Evolutionary conservation across 2,329 filamentous ascomycete genomes (phyloP), one percentile per base, ranked within the genome.

Genomic region (Alternaria burnsii): DNA sequence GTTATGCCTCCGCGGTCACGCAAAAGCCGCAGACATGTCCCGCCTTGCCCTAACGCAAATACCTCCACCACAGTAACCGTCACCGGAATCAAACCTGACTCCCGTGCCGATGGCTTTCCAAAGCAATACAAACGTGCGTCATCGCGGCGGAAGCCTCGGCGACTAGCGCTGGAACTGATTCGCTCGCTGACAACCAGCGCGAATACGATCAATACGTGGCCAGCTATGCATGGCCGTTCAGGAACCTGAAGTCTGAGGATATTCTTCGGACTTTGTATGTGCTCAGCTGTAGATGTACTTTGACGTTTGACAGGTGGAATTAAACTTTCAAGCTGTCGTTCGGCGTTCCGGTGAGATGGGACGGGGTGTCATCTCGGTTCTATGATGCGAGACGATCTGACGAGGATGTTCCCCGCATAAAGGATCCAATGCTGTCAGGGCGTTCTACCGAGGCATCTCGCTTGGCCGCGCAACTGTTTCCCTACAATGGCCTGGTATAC

Each of bases 351-450:
- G 52, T 43, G 14, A 30, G 28, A 50, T 24, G 42, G 36, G 20
- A 52, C 42, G 40, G 52, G 52, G 54, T 50, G 47, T 61, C 44
- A 62, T 59, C 22, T 64, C 55, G 55, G 55, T 50, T 59, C 22
- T 30, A 36, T 41, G 28, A 36, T 26, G 36, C 22, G 30, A 47
- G 56, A 55, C 36, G n/a, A 55, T 43, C 28, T 20, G 20, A 55
- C 43, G 28, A 41, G 42, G 20, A 48, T 59, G 20, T 55, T 55
- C 56, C 56, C 56, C 56, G 43, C 43, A 30, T 20, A 22, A 42
- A 34, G 26, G 32, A 48, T 32, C 46, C 51, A 32, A 53, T 42
- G 26, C 11, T 47, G n/a, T 28, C 32, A 36, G 14, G 42, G 42
- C 51, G 28, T 38, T 41, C 34, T 22, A 34, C 56, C 56, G 56